These are phyloP conservation scores for Mycena alexandri DNA, from an alignment of 768 basidiomycete genomes.

Conservation along the genomic window DNA sequence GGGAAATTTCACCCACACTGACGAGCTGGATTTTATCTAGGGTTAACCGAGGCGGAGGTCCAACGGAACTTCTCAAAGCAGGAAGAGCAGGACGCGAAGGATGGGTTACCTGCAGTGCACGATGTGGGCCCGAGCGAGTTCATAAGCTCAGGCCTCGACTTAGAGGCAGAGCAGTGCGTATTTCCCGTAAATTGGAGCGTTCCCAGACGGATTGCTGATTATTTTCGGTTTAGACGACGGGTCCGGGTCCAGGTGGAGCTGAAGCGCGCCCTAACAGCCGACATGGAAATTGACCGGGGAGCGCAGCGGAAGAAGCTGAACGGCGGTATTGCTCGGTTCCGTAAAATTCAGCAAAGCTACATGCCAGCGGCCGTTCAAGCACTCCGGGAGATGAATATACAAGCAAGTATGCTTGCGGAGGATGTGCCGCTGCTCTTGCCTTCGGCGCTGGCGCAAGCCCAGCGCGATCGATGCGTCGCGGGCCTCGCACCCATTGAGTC, in stretches of 20 bases:
- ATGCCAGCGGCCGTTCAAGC: not conserved
- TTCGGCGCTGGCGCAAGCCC: not conserved
- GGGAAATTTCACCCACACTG: no score
- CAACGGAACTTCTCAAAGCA: not conserved
- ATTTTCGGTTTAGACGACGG: not conserved
- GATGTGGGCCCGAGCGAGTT: not conserved
- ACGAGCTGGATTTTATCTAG: not conserved
- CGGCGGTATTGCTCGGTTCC: not conserved
- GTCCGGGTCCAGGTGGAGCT: slow-evolving; percentile 15
- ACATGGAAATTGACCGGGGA: not conserved
- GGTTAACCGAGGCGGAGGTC: not conserved
- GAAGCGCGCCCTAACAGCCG: no score
- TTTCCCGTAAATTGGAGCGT: no score
- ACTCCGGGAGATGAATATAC: no score
- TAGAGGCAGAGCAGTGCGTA: slow-evolving; percentile 5
- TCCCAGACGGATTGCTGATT: no score
- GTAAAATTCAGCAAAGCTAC: slow-evolving; percentile 12
- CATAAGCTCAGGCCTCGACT: not conserved
- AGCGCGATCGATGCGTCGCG: not conserved
- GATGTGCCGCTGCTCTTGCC: slow-evolving; percentile 14
- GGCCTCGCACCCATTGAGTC: slow-evolving; percentile 12
- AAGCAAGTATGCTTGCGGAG: no score
- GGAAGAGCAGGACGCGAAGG: not conserved
- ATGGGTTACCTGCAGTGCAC: not conserved
- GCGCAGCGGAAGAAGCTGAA: slow-evolving; percentile 9